Base-by-base conservation (phyloP, 495 filamentous ascomycete species). In the Echria macrotheca region DNA sequence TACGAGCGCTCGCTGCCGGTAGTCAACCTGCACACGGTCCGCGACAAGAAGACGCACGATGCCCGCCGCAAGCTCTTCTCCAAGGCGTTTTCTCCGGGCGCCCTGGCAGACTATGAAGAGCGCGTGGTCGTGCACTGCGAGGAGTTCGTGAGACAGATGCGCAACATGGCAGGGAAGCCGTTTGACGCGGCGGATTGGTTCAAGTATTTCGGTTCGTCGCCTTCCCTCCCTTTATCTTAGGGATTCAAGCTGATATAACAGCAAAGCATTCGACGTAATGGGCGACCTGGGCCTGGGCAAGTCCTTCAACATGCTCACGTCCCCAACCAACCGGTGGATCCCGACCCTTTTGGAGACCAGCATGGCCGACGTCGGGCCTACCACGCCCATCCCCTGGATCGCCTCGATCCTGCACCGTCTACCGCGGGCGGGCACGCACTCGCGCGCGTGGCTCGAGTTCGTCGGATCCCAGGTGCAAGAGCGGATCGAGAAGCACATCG, bases 1-100 rank as follows among this genome's bases (percentile, higher is more conserved):
- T 46, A 46, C 43, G 43, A 46, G 17, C 43, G 25, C 2, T 32
- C 26, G 14, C 43, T 33, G 14, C 43, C 43, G 17, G 43, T 32
- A 4, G 26, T 33, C 25, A 33, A 7, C 2, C 35, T 37, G 8
- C 35, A 37, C 5, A 37, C n/a, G 11, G n/a, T 37, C 15, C 40
- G 40, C 4, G 21, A 44, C 40, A 44, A 44, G 23, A 28, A 44
- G 23, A 24, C 19, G 23, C 40, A 44, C 21, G 40, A 23, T 15
- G 40, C 40, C 22, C 40, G 40, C 23, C 40, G 40, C 1, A 23
- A 24, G 9, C 5, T 44, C 22, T 44, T 23, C 7, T 25, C 18
- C 22, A 10, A 3, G 1, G 40, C 40, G 3, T 44, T 44, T n/a
- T n/a, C 18, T 1, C 18, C 19, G 4, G 9, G 22, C 22, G 40